Base-by-base conservation (phyloP, 805 yeast species). In the Hanseniaspora lindneri region DNA sequence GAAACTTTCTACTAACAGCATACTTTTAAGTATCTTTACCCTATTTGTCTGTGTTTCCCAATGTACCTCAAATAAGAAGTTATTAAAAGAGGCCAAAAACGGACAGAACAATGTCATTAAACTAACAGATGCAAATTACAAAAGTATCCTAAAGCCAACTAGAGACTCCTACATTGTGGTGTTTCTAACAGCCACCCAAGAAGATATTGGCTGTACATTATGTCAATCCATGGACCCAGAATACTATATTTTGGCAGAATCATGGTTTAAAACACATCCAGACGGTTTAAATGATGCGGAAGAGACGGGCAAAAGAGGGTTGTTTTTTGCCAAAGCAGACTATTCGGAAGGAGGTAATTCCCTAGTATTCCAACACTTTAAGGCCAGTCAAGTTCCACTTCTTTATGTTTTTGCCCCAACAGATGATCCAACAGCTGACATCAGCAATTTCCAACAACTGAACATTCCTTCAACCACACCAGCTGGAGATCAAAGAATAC, bases 281-380 rank as follows among this genome's bases (percentile, higher is more conserved):
- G 65, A 67, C 51, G 74, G 68, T 36, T 73, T 54, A 13, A 58
- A 65, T 13, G 46, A 49, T 32, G 51, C 47, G 4, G 39, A 40
- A 5, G 54, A 54, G n/a, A 54, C 54, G 4, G 50, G 52, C 17
- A 37, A 57, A 14, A 46, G 70, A 40, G 73, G 69, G 27, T 65
- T 88, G 33, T 79, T 74, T 67, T 84, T 89, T 62, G 83, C 84
- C 16, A 66, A 71, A 37, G 79, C 94, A 14, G 95, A 89, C 58
- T 79, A 83, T 58, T 65, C 70, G 40, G 76, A 76, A 41, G 71
- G 78, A 14, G 72, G 71, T 56, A 65, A 66, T 64, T 61, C 67
- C 14, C 67, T 81, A 55, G 58, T 67, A 7, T 68, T 69, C 58
- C 60, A 61, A 48, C 58, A 53, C 20, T 69, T 67, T 60, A 61